A percentile compares a stretch with the other conserved stretches of the same genome.
Conservation (phyloP, 2,329 filamentous ascomycete species). For the Celoporthe dispersa region DNA sequence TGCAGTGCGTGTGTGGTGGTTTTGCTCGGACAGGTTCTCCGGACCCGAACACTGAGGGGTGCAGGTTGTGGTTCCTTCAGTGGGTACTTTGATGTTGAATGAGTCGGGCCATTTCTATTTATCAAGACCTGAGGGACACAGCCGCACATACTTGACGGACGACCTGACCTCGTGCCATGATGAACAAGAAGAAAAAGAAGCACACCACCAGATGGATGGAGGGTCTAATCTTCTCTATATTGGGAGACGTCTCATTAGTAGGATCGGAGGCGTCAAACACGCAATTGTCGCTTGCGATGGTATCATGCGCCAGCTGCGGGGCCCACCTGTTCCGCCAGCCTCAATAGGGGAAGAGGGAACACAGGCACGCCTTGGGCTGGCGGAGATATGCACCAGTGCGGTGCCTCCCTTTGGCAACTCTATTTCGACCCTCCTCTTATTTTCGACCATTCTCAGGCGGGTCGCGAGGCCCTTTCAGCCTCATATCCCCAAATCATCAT, state of each 20-base stretch:
- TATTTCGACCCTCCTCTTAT: constrained; percentile 19
- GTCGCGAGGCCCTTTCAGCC: constrained; percentile 17
- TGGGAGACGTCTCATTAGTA: constrained; percentile 19
- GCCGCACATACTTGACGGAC: not conserved
- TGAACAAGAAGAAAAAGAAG: not conserved
- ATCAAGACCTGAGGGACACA: not conserved
- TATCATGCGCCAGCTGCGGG: constrained; percentile 30
- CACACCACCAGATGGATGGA: not conserved
- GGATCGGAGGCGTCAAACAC: constrained; percentile 23
- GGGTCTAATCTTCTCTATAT: constrained; percentile 21
- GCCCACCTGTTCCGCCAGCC: constrained; percentile 21
- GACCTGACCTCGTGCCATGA: not conserved
- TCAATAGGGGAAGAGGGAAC: constrained; percentile 9
- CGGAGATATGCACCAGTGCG: constrained; percentile 28
- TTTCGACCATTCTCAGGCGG: constrained; percentile 17
- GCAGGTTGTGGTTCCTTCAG: not conserved
- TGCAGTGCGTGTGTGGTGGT: not conserved
- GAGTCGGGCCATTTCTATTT: too few species aligned
- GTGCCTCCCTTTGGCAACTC: constrained; percentile 19
- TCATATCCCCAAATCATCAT: constrained; percentile 5
- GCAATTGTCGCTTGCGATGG: constrained; percentile 30
- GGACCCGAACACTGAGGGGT: not conserved
- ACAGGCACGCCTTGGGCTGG: constrained; percentile 9
- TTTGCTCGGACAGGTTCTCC: not conserved
- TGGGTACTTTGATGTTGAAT: not conserved